Conservation (phyloP, 768 basidiomycete genomes). For the Tylopilus felleus region DNA sequence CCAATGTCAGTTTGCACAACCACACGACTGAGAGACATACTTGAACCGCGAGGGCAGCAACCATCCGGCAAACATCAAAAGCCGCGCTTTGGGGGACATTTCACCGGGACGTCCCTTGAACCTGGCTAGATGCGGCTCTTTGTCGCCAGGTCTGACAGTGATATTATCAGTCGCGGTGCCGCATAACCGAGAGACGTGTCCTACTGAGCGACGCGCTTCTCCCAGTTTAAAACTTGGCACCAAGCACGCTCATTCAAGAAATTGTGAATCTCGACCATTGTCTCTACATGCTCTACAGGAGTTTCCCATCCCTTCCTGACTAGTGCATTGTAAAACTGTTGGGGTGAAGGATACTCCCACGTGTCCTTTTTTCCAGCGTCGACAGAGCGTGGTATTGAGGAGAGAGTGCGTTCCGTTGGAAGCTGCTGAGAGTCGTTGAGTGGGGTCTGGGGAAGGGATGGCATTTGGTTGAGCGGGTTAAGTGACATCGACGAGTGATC, state of each 20-base stretch:
- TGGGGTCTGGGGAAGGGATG: constrained; percentile 68
- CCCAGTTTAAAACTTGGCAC: constrained; percentile 93
- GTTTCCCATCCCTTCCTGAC: constrained; percentile 97
- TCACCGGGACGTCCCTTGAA: constrained; percentile 92
- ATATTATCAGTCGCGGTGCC: background rate
- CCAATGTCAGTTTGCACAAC: constrained; percentile 1
- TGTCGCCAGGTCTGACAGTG: constrained; percentile 44
- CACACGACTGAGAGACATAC: constrained; percentile 42
- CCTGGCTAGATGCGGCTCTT: constrained; percentile 70
- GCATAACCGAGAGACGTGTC: background rate
- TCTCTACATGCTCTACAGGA: constrained; percentile 92
- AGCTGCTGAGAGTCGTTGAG: constrained; percentile 54
- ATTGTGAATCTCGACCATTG: constrained; percentile 98
- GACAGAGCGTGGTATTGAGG: constrained; percentile 78
- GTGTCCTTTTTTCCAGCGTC: constrained; percentile 28
- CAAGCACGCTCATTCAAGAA: constrained; percentile 97
- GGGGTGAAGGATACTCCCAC: constrained; percentile 97
- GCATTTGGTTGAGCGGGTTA: constrained; percentile 85
- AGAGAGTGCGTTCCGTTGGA: constrained; percentile 70
- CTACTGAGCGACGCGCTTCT: constrained; percentile 49
- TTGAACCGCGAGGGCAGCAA: constrained; percentile 87
- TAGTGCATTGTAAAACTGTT: constrained; percentile 97
- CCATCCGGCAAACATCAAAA: constrained; percentile 85
- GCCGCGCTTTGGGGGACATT: constrained; percentile 89
- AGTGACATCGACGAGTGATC: constrained; percentile 48